Conservation (phyloP, 164 flowering plant genomes). For the Macadamia tetraphylla region DNA sequence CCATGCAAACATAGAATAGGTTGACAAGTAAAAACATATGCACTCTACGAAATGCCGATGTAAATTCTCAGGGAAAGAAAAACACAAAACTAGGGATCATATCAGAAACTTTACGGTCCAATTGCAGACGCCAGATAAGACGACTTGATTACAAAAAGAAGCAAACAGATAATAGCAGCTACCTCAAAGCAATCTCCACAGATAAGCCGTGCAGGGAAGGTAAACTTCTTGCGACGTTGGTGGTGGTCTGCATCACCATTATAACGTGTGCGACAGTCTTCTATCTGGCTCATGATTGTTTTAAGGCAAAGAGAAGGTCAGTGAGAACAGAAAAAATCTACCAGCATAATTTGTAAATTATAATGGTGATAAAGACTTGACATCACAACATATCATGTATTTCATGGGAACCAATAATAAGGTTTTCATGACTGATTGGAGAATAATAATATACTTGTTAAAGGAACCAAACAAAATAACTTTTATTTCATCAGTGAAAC, state of each 20-base stretch:
- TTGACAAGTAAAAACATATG: neutral
- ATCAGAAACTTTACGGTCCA: too few relatives aligned
- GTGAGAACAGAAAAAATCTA: neutral
- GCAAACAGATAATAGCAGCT: slow-evolving; percentile 6
- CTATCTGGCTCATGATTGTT: slow-evolving; percentile 47
- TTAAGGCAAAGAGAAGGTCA: neutral
- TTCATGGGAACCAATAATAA: neutral
- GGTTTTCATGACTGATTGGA: neutral
- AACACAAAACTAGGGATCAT: too few relatives aligned
- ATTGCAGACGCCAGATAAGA: neutral
- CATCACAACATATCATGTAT: neutral
- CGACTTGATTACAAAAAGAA: neutral
- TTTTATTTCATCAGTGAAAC: neutral
- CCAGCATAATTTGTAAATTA: neutral
- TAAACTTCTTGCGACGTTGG: slow-evolving; percentile 80
- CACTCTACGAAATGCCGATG: too few relatives aligned
- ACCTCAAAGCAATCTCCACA: slow-evolving; percentile 97
- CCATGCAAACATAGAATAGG: neutral
- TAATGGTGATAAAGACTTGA: neutral
- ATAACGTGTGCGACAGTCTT: slow-evolving; percentile 93
- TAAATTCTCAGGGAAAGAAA: too few relatives aligned
- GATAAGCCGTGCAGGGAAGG: slow-evolving; percentile 90
- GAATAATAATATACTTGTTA: neutral
- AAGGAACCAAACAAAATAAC: too few relatives aligned
- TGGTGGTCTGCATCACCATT: slow-evolving; percentile 94